Evolutionary conservation across 768 basidiomycete species (phyloP).

Genomic region (Rubroboletus satanas): DNA sequence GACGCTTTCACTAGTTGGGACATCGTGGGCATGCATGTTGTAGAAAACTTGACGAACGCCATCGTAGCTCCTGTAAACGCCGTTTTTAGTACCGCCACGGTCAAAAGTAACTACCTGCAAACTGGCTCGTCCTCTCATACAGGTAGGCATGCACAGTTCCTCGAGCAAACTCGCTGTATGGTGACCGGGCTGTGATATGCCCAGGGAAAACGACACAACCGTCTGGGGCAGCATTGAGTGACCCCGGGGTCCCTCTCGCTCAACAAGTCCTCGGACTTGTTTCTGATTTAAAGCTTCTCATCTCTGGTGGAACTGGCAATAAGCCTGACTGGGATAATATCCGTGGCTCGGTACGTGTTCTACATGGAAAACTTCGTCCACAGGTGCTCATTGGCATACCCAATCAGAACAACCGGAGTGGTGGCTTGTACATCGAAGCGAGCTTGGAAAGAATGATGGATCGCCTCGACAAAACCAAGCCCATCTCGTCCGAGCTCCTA

Average conservation of each 20-base stretch:
- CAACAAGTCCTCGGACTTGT: conserved; percentile 9
- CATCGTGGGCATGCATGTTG: conserved; percentile 13
- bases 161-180: not conserved
- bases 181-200: not conserved
- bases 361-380: not conserved
- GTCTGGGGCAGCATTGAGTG: conserved; percentile 10
- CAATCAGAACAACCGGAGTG: conserved; percentile 8
- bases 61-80: conserved; percentile 13
- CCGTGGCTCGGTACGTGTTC: conserved; percentile 6
- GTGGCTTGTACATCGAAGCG: conserved; percentile 15
- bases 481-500: conserved; percentile 11
- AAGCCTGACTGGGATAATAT: conserved; percentile 18
- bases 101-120: conserved; percentile 10
- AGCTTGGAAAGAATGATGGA: conserved; percentile 10
- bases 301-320: conserved; percentile 10
- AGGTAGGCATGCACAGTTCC: not conserved
- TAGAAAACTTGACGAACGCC: conserved; percentile 12
- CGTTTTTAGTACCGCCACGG: conserved; percentile 8
- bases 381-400: not conserved
- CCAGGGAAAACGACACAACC: conserved; percentile 8
- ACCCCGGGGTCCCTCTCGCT: conserved; percentile 6
- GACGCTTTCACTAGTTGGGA: conserved; percentile 6
- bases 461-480: conserved; percentile 13
- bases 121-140: not conserved
- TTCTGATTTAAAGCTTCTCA: conserved; percentile 7